These are phyloP conservation scores for Aspergillus mulundensis DNA, from an alignment of 495 filamentous ascomycete species.

Conservation along the genomic window DNA sequence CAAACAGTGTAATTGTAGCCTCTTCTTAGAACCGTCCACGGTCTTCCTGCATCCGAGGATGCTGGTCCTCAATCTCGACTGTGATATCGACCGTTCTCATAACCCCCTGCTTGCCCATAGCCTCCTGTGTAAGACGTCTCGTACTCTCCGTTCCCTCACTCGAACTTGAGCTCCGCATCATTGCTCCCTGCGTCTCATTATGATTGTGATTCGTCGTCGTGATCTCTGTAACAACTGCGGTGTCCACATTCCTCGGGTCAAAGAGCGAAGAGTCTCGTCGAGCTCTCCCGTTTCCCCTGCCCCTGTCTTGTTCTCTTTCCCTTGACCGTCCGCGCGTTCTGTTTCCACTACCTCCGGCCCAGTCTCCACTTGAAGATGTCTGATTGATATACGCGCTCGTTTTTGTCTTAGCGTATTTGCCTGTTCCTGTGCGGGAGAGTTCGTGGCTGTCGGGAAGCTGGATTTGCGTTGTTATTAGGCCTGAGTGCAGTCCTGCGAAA, in stretches of 20 bases:
- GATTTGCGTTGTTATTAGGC: conserved; percentile 28
- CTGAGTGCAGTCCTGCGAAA: conserved; percentile 33
- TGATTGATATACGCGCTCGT: conserved; percentile 16
- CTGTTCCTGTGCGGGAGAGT: conserved; percentile 13
- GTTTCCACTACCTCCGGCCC: background rate
- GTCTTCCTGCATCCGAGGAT: background rate
- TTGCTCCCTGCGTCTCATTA: background rate
- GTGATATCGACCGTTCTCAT: conserved; percentile 24
- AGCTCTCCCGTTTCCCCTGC: background rate
- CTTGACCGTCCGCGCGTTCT: background rate
- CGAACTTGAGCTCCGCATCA: background rate
- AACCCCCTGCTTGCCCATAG: background rate
- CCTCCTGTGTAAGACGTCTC: conserved; percentile 16
- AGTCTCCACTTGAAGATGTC: background rate
- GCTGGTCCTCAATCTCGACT: conserved; percentile 14
- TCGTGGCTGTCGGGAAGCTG: conserved; percentile 16
- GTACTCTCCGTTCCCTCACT: conserved; percentile 18
- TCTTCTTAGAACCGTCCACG: no score
- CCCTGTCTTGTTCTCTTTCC: background rate
- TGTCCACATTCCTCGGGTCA: background rate
- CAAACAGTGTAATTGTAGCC: no score
- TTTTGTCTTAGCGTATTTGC: background rate
- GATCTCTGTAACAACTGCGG: conserved; percentile 11
- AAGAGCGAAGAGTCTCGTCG: background rate
- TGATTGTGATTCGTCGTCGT: background rate